Base-by-base conservation (phyloP, 108 stramenopile species). In the Pseudonitzschia pungens region DNA sequence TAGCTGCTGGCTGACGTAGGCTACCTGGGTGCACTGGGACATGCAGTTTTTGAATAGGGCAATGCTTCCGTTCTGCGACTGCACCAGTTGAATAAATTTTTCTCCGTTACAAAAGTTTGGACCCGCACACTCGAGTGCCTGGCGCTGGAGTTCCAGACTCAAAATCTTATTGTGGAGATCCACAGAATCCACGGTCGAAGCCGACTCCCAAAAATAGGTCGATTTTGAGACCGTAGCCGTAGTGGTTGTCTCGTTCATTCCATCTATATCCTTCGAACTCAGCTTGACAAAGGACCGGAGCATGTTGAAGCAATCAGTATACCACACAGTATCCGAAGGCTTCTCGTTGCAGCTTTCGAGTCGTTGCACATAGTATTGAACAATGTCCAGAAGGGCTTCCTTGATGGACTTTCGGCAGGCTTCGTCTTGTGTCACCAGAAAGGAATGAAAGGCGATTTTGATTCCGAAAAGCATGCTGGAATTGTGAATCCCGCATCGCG, bases 201-300 rank as follows among this genome's bases (percentile, higher is more conserved):
- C 84, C 20, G 68, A 55, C 20, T 70, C 43, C 22, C 59, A 66
- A 53, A 69, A 70, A 28, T 66, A 76, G 45, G 74, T 60, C 68
- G 69, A 29, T 62, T 62, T 62, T 40, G 11, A 33, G 33, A 26
- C 48, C 24, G 56, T 80, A 9, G 74, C 65, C n/a, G 55, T 74
- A 26, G 53, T 75, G 15, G 56, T 69, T 58, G 73, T 64, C 56
- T 86, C 87, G 69, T 81, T 82, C 68, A 91, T 87, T 1, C 84
- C 93, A 9, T 85, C 85, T 6, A 96, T 71, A 33, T 89, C 90
- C 75, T 97, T 98, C 32, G 91, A 88, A 54, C 85, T 89, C 41
- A 98, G 78, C 73, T 96, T 96, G 85, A 98, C 98, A 21, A 99
- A 81, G 2, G 97, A 96, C 9, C 99, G 91, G 72, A 99, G 94